Conservation (phyloP, 148 eudicot genomes). For the Gaultheria prostrata region DNA sequence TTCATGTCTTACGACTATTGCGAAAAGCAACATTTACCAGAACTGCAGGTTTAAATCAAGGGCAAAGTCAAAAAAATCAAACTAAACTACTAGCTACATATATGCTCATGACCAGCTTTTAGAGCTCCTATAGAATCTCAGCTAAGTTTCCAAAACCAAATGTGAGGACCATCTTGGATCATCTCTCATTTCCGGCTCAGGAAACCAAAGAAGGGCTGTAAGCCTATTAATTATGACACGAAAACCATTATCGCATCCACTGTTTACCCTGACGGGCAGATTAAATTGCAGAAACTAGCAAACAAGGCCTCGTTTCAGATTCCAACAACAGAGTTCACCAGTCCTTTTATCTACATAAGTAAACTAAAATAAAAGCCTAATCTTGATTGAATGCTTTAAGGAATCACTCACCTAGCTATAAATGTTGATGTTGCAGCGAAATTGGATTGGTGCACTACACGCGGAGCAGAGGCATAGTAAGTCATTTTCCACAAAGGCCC, state of each 20-base stretch:
- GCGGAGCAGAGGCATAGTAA: slow-evolving; percentile 86
- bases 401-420: slow-evolving; percentile 76
- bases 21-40: background rate
- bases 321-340: background rate
- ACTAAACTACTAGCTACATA: background rate
- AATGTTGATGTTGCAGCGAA: slow-evolving; percentile 96
- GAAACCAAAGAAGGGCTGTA: background rate
- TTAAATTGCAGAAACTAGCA: background rate
- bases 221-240: background rate
- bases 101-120: background rate
- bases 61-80: background rate
- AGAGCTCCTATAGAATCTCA: background rate
- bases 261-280: background rate
- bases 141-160: background rate
- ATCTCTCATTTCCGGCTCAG: background rate
- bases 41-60: background rate
- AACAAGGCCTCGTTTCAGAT: background rate
- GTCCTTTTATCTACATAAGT: background rate
- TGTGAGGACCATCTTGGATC: background rate
- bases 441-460: slow-evolving; percentile 86
- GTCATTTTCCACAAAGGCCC: slow-evolving; percentile 89
- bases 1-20: background rate
- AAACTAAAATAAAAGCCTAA: background rate
- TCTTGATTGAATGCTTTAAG: background rate
- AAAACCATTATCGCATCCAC: background rate